phyloP scores from a whole-genome alignment of 306 rosid genomes.

The Elaeagnus macrophylla region DNA sequence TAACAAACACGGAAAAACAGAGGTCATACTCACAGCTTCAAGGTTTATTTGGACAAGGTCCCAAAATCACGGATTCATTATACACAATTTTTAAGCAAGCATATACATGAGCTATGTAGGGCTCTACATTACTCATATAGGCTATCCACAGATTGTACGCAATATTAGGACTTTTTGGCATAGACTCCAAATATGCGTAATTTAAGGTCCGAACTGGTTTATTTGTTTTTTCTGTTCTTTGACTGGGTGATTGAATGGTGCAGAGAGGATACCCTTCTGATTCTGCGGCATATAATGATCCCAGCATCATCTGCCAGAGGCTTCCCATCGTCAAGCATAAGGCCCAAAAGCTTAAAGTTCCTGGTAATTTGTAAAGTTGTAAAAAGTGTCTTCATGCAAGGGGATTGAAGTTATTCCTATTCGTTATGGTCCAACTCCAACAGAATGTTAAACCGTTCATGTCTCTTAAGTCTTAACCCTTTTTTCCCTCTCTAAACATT shows the following conservation, averaged over 20 bases:
- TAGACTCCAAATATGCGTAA: too few relatives aligned
- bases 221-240: slow-evolving; percentile 7
- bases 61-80: too few relatives aligned
- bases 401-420: background rate
- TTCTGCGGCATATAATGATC: slow-evolving; percentile 72
- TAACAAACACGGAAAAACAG: background rate
- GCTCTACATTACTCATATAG: too few relatives aligned
- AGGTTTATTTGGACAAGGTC: background rate
- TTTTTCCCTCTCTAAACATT: too few relatives aligned
- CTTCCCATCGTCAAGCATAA: slow-evolving; percentile 58
- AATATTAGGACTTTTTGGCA: too few relatives aligned
- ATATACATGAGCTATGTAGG: too few relatives aligned
- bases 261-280: slow-evolving; percentile 83
- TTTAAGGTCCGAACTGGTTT: background rate
- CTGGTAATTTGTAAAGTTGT: slow-evolving; percentile 43
- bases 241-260: slow-evolving; percentile 23
- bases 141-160: too few relatives aligned
- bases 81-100: too few relatives aligned
- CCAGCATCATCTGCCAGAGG: slow-evolving; percentile 60
- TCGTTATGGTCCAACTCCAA: too few relatives aligned
- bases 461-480: too few relatives aligned
- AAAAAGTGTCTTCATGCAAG: slow-evolving; percentile 23
- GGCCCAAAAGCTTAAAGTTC: slow-evolving; percentile 63
- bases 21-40: background rate
- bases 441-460: too few relatives aligned